Evolutionary conservation across 768 basidiomycete species (phyloP).

Genomic region (Suillus americanus): DNA sequence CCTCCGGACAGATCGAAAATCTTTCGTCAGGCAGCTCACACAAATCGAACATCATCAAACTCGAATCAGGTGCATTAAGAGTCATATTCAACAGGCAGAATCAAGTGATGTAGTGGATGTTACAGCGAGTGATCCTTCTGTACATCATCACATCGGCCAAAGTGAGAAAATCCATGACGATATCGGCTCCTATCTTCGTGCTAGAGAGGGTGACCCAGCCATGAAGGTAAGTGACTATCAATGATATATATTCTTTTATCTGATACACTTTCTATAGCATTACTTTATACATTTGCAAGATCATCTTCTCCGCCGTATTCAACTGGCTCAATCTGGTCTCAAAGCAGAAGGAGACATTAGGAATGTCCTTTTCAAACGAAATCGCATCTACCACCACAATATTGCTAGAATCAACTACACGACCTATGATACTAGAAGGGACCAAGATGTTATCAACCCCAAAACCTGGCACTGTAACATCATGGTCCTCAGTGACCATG

Average conservation of each 20-base stretch:
- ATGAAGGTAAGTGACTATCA: not conserved
- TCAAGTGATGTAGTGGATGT: no score
- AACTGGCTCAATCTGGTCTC: no score
- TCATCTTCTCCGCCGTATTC: not conserved
- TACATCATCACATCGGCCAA: not conserved
- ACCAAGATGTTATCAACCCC: no score
- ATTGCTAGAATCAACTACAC: no score
- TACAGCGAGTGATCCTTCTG: not conserved
- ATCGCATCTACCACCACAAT: no score
- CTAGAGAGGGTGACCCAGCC: not conserved
- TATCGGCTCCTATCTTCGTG: not conserved
- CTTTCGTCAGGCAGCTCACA: not conserved
- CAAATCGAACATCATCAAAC: not conserved
- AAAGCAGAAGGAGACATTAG: not conserved
- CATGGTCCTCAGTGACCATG: no score
- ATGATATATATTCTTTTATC: not conserved
- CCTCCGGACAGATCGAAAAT: not conserved
- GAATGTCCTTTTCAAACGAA: no score
- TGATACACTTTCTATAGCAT: not conserved
- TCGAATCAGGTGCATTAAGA: not conserved
- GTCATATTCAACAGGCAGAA: not conserved
- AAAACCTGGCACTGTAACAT: no score
- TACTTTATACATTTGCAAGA: not conserved
- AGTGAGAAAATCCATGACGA: not conserved
- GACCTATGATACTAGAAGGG: no score